Base-by-base conservation (phyloP, 73 alveolate genomes). In the Breviolum minutum region DNA sequence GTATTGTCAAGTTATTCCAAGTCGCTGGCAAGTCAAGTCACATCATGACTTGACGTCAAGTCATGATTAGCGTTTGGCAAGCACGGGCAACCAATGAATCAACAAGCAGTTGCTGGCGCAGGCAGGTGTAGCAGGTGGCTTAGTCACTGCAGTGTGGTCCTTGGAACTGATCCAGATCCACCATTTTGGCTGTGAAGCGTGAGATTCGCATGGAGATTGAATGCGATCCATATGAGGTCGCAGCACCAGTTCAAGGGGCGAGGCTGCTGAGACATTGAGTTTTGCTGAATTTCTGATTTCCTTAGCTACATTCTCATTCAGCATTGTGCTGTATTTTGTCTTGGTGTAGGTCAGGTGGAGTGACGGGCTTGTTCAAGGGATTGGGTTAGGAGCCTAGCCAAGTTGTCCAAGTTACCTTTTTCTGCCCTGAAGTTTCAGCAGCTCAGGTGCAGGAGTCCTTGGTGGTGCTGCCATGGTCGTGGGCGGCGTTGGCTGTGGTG, bases 401-500 rank as follows among this genome's bases (percentile, higher is more conserved):
- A 32, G 14, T 9, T 13, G 16, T 24, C 16, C 83, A 73, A 73
- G 32, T 19, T 14, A 14, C 32, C 32, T 24, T 9, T 9, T 17
- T 24, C 76, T 26, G 76, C 83, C 27, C 40, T 7, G 81, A 71
- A 71, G 1, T 8, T n/a, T 19, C 6, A 8, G 83, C 83, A 30
- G 27, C 60, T 24, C 60, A 89, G 96, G 97, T 54, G 97, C 87
- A 7, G 97, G 97, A 22, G 97, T 90, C 71, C 61, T 90, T 61
- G 97, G 97, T 12, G 97, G 97, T 22, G 97, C 97, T n/a, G 97
- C 97, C 30, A 90, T 90, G 97, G 97, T 73, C 24, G 97, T 90
- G 77, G 97, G 97, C 63, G 97, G 97, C 48, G 97, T 90, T 14
- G 97, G 97, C 88, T 90, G 97, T 29, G 97, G 97, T 22, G 87